Conservation (phyloP, 2,329 filamentous ascomycete species). For the Acephala macrosclerotiorum region DNA sequence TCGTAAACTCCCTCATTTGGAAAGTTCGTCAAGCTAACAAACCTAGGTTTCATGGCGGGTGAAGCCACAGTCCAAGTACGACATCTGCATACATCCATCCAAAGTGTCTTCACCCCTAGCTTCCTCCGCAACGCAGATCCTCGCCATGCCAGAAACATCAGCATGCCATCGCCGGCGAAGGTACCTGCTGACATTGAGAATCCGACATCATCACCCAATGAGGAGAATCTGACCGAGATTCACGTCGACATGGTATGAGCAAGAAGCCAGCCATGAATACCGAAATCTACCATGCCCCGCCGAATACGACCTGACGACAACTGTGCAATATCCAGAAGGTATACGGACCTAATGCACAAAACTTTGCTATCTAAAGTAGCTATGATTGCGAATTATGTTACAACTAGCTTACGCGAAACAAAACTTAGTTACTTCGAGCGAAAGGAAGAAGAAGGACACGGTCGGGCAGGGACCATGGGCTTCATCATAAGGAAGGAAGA, state of each 20-base stretch:
- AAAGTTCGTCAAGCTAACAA: neutral
- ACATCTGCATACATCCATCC: neutral
- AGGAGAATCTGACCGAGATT: neutral
- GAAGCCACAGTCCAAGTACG: neutral
- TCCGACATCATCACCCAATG: neutral
- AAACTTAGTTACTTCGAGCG: neutral
- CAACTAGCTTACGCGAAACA: neutral
- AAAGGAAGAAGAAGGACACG: neutral
- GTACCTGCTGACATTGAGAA: neutral
- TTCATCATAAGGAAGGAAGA: no score
- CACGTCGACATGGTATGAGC: neutral
- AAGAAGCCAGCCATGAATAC: neutral
- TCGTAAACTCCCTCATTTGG: neutral
- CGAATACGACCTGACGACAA: neutral
- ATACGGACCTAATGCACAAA: neutral
- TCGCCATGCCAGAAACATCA: neutral
- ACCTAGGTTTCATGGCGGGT: neutral
- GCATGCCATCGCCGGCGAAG: neutral
- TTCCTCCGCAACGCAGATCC: neutral
- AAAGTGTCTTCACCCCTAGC: neutral
- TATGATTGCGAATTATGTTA: neutral
- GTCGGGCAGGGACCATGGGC: no score
- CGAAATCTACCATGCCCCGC: neutral
- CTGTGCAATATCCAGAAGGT: neutral
- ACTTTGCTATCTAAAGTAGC: slow-evolving; percentile 1